A percentile compares a stretch with the other conserved stretches of the same genome.
Conservation (phyloP, 2,329 filamentous ascomycete genomes). For the Cladorrhinum sp. region DNA sequence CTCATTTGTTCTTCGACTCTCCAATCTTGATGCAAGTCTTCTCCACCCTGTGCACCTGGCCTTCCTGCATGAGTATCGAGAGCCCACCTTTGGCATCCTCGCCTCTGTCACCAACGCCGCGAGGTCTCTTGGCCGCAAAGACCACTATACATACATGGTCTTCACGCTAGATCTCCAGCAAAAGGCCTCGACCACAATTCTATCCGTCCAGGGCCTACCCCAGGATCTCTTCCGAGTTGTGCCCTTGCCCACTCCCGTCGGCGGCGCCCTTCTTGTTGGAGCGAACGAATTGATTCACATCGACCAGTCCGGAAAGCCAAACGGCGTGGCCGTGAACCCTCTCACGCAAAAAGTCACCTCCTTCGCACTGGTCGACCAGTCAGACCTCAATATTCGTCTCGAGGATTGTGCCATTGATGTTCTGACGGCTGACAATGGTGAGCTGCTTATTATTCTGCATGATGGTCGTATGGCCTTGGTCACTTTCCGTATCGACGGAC, state of each 20-base stretch:
- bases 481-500: constrained; percentile 81
- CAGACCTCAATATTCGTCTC: constrained; percentile 71
- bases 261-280: constrained; percentile 82
- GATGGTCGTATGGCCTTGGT: constrained; percentile 73
- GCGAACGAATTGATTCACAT: constrained; percentile 91
- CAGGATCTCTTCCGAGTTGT: constrained; percentile 83
- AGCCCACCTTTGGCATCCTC: constrained; percentile 93
- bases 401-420: constrained; percentile 78
- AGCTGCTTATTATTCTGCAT: constrained; percentile 77
- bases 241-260: constrained; percentile 79
- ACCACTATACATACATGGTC: constrained; percentile 86
- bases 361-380: constrained; percentile 84
- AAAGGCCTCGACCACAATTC: constrained; percentile 84
- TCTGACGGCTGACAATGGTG: constrained; percentile 71
- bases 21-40: constrained; percentile 80
- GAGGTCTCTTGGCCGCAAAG: constrained; percentile 76
- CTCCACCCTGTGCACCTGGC: constrained; percentile 87
- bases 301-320: constrained; percentile 91
- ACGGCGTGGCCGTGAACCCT: constrained; percentile 87
- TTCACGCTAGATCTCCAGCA: constrained; percentile 94
- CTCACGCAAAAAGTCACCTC: constrained; percentile 80
- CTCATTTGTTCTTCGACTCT: constrained; percentile 90
- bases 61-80: constrained; percentile 94
- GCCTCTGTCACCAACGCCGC: constrained; percentile 73
- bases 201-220: constrained; percentile 80